phyloP scores from a whole-genome alignment of 208 protist species.

The Novymonas esmeraldas region DNA sequence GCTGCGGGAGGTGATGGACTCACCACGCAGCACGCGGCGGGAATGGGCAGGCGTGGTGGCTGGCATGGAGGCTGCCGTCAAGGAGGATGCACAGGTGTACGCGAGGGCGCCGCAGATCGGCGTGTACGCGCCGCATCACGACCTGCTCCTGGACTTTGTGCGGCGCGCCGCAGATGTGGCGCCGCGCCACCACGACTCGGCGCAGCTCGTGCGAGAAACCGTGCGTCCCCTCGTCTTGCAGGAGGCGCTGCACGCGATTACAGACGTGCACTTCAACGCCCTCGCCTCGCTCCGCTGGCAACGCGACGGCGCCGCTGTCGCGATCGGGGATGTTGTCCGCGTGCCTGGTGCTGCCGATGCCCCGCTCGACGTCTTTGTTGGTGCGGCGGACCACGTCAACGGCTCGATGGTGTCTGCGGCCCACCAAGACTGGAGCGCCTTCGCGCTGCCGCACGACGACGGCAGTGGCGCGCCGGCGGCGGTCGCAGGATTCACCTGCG shows the following conservation, averaged over 20 bases:
- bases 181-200: slow-evolving; percentile 65
- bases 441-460: not conserved
- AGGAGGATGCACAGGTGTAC: slow-evolving; percentile 46
- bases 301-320: slow-evolving; percentile 38
- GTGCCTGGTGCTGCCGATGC: not conserved
- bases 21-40: slow-evolving; percentile 22
- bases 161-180: slow-evolving; percentile 46
- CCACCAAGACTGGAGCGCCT: slow-evolving; percentile 56
- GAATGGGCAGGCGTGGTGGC: slow-evolving; percentile 47
- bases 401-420: slow-evolving; percentile 49
- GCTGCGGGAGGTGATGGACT: slow-evolving; percentile 52
- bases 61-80: slow-evolving; percentile 46
- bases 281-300: slow-evolving; percentile 73
- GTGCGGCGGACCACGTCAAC: slow-evolving; percentile 72
- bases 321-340: slow-evolving; percentile 65
- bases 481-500: slow-evolving; percentile 8
- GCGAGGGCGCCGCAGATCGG: slow-evolving; percentile 50
- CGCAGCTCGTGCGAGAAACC: slow-evolving; percentile 71
- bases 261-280: slow-evolving; percentile 86
- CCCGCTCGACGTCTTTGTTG: slow-evolving; percentile 55
- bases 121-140: slow-evolving; percentile 77
- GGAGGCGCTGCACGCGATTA: slow-evolving; percentile 70
- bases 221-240: slow-evolving; percentile 60
- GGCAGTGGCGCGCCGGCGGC: not conserved
- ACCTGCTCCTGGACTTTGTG: slow-evolving; percentile 77